Conservation (phyloP, 2,329 filamentous ascomycete species). For the Paradendryphiella salina region DNA sequence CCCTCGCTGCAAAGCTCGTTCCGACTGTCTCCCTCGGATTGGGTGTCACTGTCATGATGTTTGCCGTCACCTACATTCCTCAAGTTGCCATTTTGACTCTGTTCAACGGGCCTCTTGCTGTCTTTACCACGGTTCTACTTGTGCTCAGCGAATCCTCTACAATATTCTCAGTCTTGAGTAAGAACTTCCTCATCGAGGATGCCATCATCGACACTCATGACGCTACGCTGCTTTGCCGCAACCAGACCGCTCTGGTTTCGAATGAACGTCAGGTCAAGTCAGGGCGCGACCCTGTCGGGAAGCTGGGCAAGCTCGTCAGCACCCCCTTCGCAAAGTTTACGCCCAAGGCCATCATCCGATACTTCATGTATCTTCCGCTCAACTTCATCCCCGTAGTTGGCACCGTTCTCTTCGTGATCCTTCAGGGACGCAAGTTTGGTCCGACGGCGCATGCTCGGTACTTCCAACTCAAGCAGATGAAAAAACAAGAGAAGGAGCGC, state of each 20-base stretch:
- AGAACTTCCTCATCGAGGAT: slow-evolving; percentile 77
- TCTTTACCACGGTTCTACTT: slow-evolving; percentile 71
- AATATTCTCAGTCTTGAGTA: slow-evolving; percentile 59
- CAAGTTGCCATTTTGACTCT: slow-evolving; percentile 82
- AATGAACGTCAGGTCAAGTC: slow-evolving; percentile 73
- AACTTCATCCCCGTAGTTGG: slow-evolving; percentile 93
- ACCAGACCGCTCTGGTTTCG: slow-evolving; percentile 66
- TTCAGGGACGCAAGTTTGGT: slow-evolving; percentile 64
- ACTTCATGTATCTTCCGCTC: slow-evolving; percentile 83
- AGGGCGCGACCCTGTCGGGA: slow-evolving; percentile 56
- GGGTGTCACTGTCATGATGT: slow-evolving; percentile 77
- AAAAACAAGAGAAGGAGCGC: slow-evolving; percentile 62
- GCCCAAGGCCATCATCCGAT: slow-evolving; percentile 68
- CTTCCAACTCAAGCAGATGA: slow-evolving; percentile 90
- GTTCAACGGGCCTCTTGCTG: slow-evolving; percentile 80
- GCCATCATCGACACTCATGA: slow-evolving; percentile 89
- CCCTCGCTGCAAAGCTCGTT: slow-evolving; percentile 59
- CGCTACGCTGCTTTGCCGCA: slow-evolving; percentile 62
- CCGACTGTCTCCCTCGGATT: slow-evolving; percentile 71
- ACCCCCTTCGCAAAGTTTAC: slow-evolving; percentile 59
- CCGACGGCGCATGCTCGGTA: slow-evolving; percentile 67
- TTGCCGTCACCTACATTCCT: slow-evolving; percentile 81
- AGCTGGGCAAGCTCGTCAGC: slow-evolving; percentile 61
- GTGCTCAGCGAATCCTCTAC: slow-evolving; percentile 58
- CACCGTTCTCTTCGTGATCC: slow-evolving; percentile 74